Evolutionary conservation across 352 stramenopile species (phyloP), one percentile per base, ranked within the genome.

Genomic region (Pythium oligandrum): DNA sequence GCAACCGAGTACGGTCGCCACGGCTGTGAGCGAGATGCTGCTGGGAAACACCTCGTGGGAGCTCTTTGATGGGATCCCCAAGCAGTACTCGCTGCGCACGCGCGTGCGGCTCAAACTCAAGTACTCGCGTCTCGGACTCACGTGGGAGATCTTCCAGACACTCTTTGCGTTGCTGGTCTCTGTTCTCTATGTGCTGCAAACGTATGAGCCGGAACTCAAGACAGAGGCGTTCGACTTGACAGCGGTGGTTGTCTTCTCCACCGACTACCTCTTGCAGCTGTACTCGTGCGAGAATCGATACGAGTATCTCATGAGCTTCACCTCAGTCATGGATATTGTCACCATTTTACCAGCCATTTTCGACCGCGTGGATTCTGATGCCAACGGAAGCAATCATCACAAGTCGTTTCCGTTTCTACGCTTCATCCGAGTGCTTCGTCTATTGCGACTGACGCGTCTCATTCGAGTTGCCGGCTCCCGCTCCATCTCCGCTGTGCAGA

Each of bases 91-190:
- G 33, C 48, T 87, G 12, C 71, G 71, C 12, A 78, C 64, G 42
- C 66, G 62, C 36, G 63, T 87, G 60, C 71, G 76, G 42, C 81
- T 87, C 61, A 82, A 83, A 59, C 56, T 85, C 57, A 73, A 80
- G 55, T 76, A 75, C 46, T 87, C 76, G 37, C 56, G 51, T 30
- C 10, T 75, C 2, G 76, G 76, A 3, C 66, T 70, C 9, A 57
- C 56, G 17, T 87, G 76, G 76, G 73, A 87, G 51, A 35, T 85
- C 43, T 82, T 74, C 56, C 76, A 87, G 63, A 87, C 73, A 4
- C 9, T 70, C 5, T 78, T 85, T 40, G 75, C 76, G 6, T 39
- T 88, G 3, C 34, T 82, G 12, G 76, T 73, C 9, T 87, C 72
- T 8, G 55, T 45, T 12, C 50, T 77, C 10, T 87, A 84, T 53